phyloP scores from a whole-genome alignment of 371 early-diverging fungal genomes.

The Synchytrium microbalum region DNA sequence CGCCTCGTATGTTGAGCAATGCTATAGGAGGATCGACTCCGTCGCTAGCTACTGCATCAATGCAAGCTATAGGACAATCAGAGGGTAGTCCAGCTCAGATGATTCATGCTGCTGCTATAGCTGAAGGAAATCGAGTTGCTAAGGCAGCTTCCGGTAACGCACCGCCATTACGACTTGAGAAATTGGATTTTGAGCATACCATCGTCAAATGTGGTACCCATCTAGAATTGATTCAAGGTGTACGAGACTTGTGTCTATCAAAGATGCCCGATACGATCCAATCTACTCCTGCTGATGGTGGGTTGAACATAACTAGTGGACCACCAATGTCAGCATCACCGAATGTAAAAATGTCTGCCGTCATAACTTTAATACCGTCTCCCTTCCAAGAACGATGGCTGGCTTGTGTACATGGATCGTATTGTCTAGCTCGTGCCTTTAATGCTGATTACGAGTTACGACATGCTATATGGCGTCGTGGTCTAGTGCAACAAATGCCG shows the following conservation, averaged over 20 bases:
- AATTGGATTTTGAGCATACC: slow-evolving; percentile 40
- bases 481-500: slow-evolving; percentile 82
- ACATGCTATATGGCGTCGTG: slow-evolving; percentile 65
- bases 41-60: background rate
- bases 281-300: background rate
- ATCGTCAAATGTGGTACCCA: slow-evolving; percentile 46
- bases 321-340: background rate
- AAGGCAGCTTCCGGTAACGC: background rate
- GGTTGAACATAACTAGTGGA: background rate
- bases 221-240: slow-evolving; percentile 36
- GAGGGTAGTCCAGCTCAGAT: background rate
- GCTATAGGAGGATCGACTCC: background rate
- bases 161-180: slow-evolving; percentile 25
- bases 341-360: background rate
- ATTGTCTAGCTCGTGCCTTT: slow-evolving; percentile 71
- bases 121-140: slow-evolving; percentile 22
- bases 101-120: slow-evolving; percentile 10
- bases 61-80: background rate
- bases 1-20: slow-evolving; percentile 1
- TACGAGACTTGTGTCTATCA: slow-evolving; percentile 27
- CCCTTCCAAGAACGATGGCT: slow-evolving; percentile 31
- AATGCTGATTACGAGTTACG: slow-evolving; percentile 70
- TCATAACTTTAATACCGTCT: slow-evolving; percentile 14
- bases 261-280: slow-evolving; percentile 5
- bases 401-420: slow-evolving; percentile 63